Percentiles rank a stretch among this genome's conserved stretches.
Conservation (phyloP, 768 basidiomycete genomes). For the Xerocomellus chrysenteron region DNA sequence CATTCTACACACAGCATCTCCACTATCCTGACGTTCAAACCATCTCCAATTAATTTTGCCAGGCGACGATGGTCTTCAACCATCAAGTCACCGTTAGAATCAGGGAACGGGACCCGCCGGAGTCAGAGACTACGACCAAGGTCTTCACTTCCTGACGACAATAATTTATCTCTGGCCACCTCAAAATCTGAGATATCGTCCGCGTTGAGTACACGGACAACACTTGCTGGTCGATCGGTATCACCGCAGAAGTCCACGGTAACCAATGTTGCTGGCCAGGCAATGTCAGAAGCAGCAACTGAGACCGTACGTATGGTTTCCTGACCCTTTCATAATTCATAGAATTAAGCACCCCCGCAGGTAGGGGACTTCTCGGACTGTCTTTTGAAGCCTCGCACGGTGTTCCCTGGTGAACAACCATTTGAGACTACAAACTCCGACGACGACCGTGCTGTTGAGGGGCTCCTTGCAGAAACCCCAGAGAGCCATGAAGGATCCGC, state of each 20-base stretch:
- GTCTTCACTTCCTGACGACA: constrained; percentile 28
- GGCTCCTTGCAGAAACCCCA: constrained; percentile 33
- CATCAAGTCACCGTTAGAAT: constrained; percentile 35
- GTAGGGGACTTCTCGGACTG: constrained; percentile 27
- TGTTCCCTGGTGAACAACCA: constrained; percentile 32
- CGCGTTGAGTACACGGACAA: constrained; percentile 31
- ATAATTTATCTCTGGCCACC: constrained; percentile 28
- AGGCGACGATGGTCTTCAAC: constrained; percentile 57
- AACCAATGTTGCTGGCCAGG: constrained; percentile 20
- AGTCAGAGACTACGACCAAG: constrained; percentile 37
- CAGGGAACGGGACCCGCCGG: constrained; percentile 34
- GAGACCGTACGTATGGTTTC: constrained; percentile 33
- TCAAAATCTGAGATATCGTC: constrained; percentile 30
- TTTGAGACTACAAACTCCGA: constrained; percentile 37
- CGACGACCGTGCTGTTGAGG: constrained; percentile 35
- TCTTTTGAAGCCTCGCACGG: constrained; percentile 27
- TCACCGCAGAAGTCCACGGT: constrained; percentile 32
- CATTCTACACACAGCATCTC: constrained; percentile 25
- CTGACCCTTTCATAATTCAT: constrained; percentile 28
- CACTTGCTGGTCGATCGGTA: constrained; percentile 33
- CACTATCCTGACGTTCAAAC: constrained; percentile 53
- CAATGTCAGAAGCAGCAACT: constrained; percentile 26
- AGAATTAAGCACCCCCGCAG: constrained; percentile 29
- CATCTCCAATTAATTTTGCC: constrained; percentile 63
- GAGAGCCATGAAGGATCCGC: constrained; percentile 29